Percentiles rank a stretch among this genome's conserved stretches.
These are phyloP conservation scores for Lasiodiplodia sp. DNA, from an alignment of 2,329 filamentous ascomycete species.

Conservation along the genomic window DNA sequence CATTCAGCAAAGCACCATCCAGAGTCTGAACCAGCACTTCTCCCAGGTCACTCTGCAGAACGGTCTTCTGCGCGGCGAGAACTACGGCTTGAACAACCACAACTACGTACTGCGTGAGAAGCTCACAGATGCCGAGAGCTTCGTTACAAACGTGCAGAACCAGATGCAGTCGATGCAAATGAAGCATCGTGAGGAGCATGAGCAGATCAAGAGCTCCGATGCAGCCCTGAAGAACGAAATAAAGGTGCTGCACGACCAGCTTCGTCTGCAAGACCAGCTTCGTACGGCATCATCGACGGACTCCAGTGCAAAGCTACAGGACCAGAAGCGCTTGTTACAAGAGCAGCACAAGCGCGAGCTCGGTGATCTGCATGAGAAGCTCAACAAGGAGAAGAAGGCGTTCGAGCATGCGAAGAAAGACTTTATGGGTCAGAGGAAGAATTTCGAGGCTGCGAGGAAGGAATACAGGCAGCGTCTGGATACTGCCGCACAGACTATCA, in stretches of 20 bases:
- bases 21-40: neutral
- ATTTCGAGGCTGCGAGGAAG: neutral
- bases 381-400: neutral
- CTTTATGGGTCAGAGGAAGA: too few relatives aligned
- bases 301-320: neutral
- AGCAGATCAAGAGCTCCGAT: too few relatives aligned
- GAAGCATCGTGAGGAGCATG: neutral
- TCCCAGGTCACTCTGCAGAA: slow-evolving; percentile 10
- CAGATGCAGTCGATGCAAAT: neutral
- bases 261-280: too few relatives aligned
- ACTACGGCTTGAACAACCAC: neutral
- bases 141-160: neutral
- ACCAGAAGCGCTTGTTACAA: neutral
- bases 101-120: slow-evolving; percentile 6
- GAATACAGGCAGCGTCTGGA: neutral
- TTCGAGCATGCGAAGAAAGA: neutral
- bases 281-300: too few relatives aligned
- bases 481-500: neutral
- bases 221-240: too few relatives aligned
- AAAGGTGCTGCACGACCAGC: too few relatives aligned
- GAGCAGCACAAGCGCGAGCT: neutral
- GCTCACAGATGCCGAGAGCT: neutral
- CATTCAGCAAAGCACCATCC: neutral
- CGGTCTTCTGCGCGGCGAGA: slow-evolving; percentile 11
- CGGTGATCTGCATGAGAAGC: neutral